phyloP scores from a whole-genome alignment of 1,139 yeast genomes.

The Candida tunisiensis region DNA sequence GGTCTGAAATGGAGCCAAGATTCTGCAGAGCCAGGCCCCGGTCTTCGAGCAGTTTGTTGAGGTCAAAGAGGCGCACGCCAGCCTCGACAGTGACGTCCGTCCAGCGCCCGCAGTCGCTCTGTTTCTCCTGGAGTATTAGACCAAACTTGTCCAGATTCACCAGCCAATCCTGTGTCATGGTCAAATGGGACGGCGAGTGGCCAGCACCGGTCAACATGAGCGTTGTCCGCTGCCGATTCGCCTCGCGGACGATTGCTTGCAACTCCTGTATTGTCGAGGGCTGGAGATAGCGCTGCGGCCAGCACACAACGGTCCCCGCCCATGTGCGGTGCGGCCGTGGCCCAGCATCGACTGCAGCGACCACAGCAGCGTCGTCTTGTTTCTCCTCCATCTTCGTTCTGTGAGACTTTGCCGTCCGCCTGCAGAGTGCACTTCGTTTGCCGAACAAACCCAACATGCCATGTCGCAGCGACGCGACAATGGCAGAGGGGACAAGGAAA shows the following conservation, averaged over 20 bases:
- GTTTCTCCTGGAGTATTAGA: constrained; percentile 24
- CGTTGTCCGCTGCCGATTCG: constrained; percentile 42
- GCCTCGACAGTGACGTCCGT: constrained; percentile 91
- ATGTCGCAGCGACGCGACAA: too few species aligned
- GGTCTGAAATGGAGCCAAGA: constrained; percentile 88
- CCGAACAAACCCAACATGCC: too few species aligned
- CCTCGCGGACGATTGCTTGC: constrained; percentile 43
- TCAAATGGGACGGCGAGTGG: constrained; percentile 85
- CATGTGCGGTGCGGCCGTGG: constrained; percentile 57
- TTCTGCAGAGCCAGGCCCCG: constrained; percentile 73
- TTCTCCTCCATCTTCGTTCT: too few species aligned
- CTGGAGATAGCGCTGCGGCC: constrained; percentile 64
- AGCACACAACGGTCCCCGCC: constrained; percentile 79
- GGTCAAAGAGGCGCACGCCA: constrained; percentile 67
- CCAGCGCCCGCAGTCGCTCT: constrained; percentile 35
- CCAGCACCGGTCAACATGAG: constrained; percentile 86
- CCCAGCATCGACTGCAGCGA: too few species aligned
- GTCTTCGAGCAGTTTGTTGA: constrained; percentile 47
- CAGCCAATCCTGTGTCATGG: constrained; percentile 81
- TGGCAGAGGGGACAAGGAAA: too few species aligned
- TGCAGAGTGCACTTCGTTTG: too few species aligned
- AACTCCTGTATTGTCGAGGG: constrained; percentile 55
- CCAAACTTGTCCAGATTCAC: constrained; percentile 70
- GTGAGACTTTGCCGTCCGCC: too few species aligned
- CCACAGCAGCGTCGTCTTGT: too few species aligned